Base-by-base conservation (phyloP, 768 basidiomycete genomes). In the Thelephora aurantiotincta region DNA sequence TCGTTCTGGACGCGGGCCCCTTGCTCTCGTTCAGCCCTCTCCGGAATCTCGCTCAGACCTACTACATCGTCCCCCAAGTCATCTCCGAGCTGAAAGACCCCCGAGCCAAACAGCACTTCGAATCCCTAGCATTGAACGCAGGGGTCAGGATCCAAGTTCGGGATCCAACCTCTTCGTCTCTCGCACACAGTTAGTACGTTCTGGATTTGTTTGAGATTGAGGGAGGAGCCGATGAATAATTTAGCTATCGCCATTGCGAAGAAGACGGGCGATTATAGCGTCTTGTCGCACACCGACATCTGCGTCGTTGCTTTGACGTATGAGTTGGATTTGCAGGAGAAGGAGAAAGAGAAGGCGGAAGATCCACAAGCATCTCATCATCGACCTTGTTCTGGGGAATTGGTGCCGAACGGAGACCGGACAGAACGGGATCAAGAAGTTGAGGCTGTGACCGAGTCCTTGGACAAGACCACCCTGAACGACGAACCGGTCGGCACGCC, bases 261-360 rank as follows among this genome's bases (percentile, higher is more conserved):
- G 70, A 88, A 88, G 70, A 94, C 94, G 0, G 96, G 96, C 60
- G 96, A 99, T 64, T 93, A 91, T 60, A 69, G 87, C 37, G 93
- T 91, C 43, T 71, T 99, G 35, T 96, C 91, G 12, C 77, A 82
- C 62, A 74, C 92, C 12, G 96, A 99, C 78, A 62, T 99, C 36
- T 82, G 84, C 56, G 80, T 98, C 34, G 65, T 98, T 44, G 94
- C 96, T 1, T 68, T 99, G 55, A 90, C 92, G 5, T 80, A 86
- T 59, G 73, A 80, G 19, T 65, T 94, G 48, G 77, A 89, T 55
- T 68, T 77, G 47, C 70, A 71, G 58, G 73, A 60, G 48, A 65
- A 64, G 50, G 54, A 64, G 48, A 65, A 64, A 50, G 54, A 64
- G 36, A 54, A 59, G 36, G 53, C 57, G 38, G 48, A 58, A 46